Evolutionary conservation across 176 grass and related monocot species (phyloP).

Genomic region (Cymbopogon citratus): DNA sequence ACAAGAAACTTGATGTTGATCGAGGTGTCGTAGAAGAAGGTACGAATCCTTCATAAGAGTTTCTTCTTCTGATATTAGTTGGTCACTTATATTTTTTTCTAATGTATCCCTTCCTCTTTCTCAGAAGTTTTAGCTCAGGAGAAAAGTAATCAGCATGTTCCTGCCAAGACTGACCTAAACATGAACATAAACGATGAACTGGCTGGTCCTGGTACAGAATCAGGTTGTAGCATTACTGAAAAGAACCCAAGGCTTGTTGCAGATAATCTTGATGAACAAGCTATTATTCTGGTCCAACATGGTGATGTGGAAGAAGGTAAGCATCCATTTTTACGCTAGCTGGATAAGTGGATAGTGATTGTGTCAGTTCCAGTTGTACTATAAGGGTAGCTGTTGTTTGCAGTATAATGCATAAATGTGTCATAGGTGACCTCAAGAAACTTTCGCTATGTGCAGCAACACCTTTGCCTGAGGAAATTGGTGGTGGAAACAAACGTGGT

Average conservation of each 20-base stretch:
- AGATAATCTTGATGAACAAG: conserved; percentile 2
- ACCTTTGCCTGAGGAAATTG: background rate
- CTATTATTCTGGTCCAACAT: background rate
- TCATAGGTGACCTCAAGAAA: conserved; percentile 7
- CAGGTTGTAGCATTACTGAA: background rate
- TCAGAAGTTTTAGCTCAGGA: background rate
- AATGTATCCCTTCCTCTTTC: background rate
- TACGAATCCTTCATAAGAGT: background rate
- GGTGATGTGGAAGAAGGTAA: conserved; percentile 20
- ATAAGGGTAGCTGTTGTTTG: background rate
- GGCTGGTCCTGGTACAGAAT: background rate
- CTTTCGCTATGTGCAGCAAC: background rate
- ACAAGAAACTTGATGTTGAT: background rate
- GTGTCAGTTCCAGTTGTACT: background rate
- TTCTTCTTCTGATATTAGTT: background rate
- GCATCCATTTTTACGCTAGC: background rate
- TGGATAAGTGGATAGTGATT: background rate
- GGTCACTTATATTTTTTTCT: background rate
- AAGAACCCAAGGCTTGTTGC: background rate
- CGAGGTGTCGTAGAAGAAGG: background rate
- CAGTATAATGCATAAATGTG: conserved; percentile 10
- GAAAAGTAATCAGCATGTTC: background rate
- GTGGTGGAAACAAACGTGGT: too few species aligned
- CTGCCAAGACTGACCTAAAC: background rate
- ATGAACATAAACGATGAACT: background rate